Base-by-base conservation (phyloP, 2,329 filamentous ascomycete species). In the Nemania abortiva region DNA sequence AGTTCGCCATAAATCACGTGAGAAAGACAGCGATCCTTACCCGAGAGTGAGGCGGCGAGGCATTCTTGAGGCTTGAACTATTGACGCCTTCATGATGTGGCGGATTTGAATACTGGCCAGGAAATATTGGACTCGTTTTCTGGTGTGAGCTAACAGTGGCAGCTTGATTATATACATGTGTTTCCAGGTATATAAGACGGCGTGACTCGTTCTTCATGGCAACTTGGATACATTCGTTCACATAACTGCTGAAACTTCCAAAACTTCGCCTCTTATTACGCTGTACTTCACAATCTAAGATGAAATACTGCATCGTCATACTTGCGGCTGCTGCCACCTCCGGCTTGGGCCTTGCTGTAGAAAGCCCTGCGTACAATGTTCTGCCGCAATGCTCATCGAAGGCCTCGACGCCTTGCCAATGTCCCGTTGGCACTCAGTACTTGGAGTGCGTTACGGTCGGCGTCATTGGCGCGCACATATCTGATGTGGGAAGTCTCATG, bases 371-470 rank as follows among this genome's bases (percentile, higher is more conserved):
- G 3, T 27, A 52, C 15, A 29, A 52, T 24, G 29, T 10, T 11
- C 49, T 52, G 5, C 49, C 24, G 15, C 24, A 18, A 52, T 52
- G 49, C 49, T 52, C 49, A 18, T 52, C 49, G 24, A 52, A 15
- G 15, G 24, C 24, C 13, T 29, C 49, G 4, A 52, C 24, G 13
- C 49, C 49, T 52, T 52, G 49, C 24, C 7, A 18, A 29, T 52
- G 49, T 52, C 22, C 49, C 49, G 13, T 18, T 29, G 49, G 24
- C 49, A 52, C 49, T 18, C 49, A 52, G 49, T 52, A 52, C 24
- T 52, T 52, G 13, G 49, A 52, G 24, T 52, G 49, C 11, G 49
- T 52, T 29, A 52, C 49, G 13, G 24, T 52, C 18, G 49, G 49
- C 7, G 49, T 29, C 22, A 52, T 52, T 11, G 49, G 49, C 24